Conservation (phyloP, 129 eudicot species). For the Lonicera japonica region DNA sequence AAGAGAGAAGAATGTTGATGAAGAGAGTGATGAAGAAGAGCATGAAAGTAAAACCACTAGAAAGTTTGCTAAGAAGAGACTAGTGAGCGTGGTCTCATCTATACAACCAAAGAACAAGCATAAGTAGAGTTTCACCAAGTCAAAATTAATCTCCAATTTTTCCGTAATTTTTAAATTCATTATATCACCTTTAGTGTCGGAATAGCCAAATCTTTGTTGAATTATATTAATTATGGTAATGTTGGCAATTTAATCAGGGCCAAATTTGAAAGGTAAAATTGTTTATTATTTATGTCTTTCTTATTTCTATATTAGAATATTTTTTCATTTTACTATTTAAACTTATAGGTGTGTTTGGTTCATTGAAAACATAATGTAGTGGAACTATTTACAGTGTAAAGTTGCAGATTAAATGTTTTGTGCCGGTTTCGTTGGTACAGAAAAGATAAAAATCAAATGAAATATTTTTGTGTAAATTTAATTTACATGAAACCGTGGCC, state of each 20-base stretch:
- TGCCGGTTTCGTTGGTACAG: neutral
- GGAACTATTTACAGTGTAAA: no score
- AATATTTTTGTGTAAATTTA: no score
- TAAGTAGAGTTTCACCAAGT: slow-evolving; percentile 1
- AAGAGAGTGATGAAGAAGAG: slow-evolving; percentile 60
- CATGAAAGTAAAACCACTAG: slow-evolving; percentile 62
- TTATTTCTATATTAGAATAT: no score
- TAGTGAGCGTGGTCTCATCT: slow-evolving; percentile 14
- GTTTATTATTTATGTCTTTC: neutral
- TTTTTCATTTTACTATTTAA: no score
- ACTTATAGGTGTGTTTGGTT: no score
- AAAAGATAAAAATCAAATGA: no score
- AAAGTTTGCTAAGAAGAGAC: slow-evolving; percentile 57
- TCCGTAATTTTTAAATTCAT: neutral
- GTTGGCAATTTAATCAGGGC: neutral
- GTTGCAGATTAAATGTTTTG: neutral
- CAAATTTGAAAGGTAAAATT: neutral
- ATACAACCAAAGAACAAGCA: slow-evolving; percentile 14
- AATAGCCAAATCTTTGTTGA: neutral
- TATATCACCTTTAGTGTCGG: neutral
- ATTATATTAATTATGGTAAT: no score
- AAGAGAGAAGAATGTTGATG: slow-evolving; percentile 26
- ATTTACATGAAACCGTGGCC: no score
- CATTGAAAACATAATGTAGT: no score
- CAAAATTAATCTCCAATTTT: neutral